Percentiles rank a stretch among this genome's conserved stretches.
Conservation (phyloP, 1,284 basidiomycete genomes). For the Puccinia hordei region DNA sequence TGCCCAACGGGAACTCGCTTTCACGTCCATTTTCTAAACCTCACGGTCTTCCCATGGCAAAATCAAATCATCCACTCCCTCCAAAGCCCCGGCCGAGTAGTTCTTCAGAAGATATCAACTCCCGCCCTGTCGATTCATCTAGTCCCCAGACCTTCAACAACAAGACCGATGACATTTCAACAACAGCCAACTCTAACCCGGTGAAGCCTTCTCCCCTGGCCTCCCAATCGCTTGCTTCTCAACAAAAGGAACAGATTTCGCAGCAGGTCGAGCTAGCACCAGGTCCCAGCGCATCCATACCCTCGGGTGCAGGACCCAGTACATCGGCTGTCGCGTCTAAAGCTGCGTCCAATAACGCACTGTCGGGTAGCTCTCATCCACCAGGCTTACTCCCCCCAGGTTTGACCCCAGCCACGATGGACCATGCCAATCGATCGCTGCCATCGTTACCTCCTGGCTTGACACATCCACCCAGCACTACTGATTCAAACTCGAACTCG, state of each 20-base stretch:
- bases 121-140: not conserved
- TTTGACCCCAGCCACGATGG: not conserved
- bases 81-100: constrained; percentile 27
- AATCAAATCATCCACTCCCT: constrained; percentile 39
- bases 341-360: not conserved
- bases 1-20: not conserved
- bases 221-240: not conserved
- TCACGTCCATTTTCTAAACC: constrained; percentile 9
- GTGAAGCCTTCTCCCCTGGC: not conserved
- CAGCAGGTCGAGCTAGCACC: not conserved
- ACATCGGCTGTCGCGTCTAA: constrained; percentile 9
- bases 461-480: not conserved
- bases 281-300: constrained; percentile 17
- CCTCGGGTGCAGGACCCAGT: constrained; percentile 3
- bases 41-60: not conserved
- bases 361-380: constrained; percentile 19
- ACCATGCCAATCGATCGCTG: constrained; percentile 16
- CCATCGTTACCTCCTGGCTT: constrained; percentile 47
- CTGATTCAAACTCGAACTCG: constrained; percentile 20
- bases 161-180: not conserved
- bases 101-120: constrained; percentile 26
- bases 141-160: not conserved
- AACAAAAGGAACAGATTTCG: constrained; percentile 5
- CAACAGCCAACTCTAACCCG: not conserved
- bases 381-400: constrained; percentile 32